Base-by-base conservation (phyloP, 176 grass and related monocot species). In the Triticum urartu region DNA sequence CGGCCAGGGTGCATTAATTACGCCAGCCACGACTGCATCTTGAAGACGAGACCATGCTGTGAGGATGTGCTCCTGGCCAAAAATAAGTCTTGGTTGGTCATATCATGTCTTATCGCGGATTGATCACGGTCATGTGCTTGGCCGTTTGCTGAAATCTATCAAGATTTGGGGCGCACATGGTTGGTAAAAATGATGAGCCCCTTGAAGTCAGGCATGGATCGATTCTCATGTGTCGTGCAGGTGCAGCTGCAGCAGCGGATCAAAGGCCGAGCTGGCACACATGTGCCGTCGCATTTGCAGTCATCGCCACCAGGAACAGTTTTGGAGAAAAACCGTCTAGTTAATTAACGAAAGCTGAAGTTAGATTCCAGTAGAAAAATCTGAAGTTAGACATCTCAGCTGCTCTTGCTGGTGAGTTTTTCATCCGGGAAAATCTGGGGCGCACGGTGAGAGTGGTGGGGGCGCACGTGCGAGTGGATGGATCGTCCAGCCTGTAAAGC, bases 41-140 rank as follows among this genome's bases (percentile, higher is more conserved):
- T 10, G 72, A 30, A 24, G 43, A 17, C 48, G 48, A 52, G 48
- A 52, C 4, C 14, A 52, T 52, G 48, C 1, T 58, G 0, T 58
- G 52, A 54, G 73, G 25, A 2, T 76, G 73, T 48, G 73, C 73
- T 3, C 47, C 17, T 11, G 40, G 25, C 39, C 56, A 70, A 35
- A 35, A 13, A 71, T 71, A 82, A 4, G 65, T 2, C 22, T 71
- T 18, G 5, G 20, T 40, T 60, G 50, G 73, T 35, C 34, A 34
- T 6, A 5, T 83, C 64, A 45, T 47, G 72, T 61, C 80, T 62
- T 15, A 28, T 88, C 86, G 42, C 12, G 80, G 50, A 32, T 72
- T 43, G 72, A 88, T 47, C 7, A 61, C 15, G 1, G 50, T 36
- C 87, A 83, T 72, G 87, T 71, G 80, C 38, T 7, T 62, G 40